Conservation (phyloP, 176 grass and related monocot genomes). For the Carex littledalei region DNA sequence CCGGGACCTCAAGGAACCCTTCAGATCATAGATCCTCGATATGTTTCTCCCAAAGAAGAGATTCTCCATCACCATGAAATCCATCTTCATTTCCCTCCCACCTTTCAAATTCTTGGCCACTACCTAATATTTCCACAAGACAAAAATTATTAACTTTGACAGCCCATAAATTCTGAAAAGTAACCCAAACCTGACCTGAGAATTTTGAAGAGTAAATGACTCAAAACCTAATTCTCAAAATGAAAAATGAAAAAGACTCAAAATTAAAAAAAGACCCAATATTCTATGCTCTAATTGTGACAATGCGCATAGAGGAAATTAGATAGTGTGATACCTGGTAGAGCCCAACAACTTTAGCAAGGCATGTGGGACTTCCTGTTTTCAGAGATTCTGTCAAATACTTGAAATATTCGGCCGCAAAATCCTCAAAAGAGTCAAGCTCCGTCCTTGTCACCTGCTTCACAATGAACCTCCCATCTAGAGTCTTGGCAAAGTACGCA, state of each 20-base stretch:
- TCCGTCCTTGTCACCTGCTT: conserved; percentile 89
- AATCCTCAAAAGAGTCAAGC: conserved; percentile 94
- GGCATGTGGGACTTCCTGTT: conserved; percentile 69
- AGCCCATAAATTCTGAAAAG: background rate
- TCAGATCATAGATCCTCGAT: conserved; percentile 94
- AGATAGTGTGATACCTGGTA: conserved; percentile 68
- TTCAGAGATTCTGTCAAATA: conserved; percentile 58
- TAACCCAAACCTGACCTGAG: background rate
- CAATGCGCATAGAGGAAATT: background rate
- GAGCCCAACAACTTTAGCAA: conserved; percentile 93
- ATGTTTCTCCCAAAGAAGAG: conserved; percentile 78
- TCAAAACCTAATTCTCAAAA: background rate
- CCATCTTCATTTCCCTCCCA: conserved; percentile 79
- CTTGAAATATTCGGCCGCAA: conserved; percentile 72
- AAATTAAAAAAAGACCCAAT: background rate
- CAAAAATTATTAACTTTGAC: background rate
- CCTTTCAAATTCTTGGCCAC: conserved; percentile 68
- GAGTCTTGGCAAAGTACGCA: conserved; percentile 95
- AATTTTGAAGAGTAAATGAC: background rate
- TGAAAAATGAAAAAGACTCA: background rate
- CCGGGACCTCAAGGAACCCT: conserved; percentile 83
- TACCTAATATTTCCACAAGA: conserved; percentile 37
- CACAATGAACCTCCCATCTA: conserved; percentile 91
- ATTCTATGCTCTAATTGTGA: background rate
- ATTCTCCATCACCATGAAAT: conserved; percentile 99